Evolutionary conservation across 208 protist genomes (phyloP), one percentile per base, ranked within the genome.

Genomic region (Strigomonas oncopelti): DNA sequence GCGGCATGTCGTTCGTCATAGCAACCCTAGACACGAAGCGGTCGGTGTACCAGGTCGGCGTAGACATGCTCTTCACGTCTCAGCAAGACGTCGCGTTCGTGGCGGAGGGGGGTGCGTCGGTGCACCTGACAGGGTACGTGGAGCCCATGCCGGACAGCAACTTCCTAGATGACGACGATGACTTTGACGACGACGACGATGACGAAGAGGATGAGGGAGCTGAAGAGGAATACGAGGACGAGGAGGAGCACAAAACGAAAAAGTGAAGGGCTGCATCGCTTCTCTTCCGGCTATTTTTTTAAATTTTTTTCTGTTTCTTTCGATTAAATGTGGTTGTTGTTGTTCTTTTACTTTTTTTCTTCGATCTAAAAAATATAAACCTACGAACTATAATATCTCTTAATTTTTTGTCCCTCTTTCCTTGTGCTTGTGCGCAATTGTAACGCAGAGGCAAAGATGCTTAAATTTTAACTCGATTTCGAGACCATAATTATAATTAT

Each of bases 81-180:
- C 62, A 28, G 27, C 87, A 93, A 57, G 65, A 74, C 0, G 29
- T 88, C 22, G 56, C 59, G 3, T 87, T 94, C 46, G 81, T 76
- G 4, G 56, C 61, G 29, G 63, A 66, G 7, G 71, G 74, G 27
- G 48, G 70, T 8, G 84, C 83, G n/a, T 72, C 74, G 16, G 68
- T 94, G 29, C 88, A 94, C 66, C 18, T 91, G 20, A 78, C 80
- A 18, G 88, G 88, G 16, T 94, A 89, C 73, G 67, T 85, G 0
- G 83, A 91, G 65, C 85, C 77, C 14, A 70, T 71, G 5, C 77
- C 76, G 36, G 78, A 80, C 55, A 63, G 73, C 9, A 59, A 72
- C 61, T 55, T 75, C 36, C 57, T 62, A 31, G 53, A 75, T 58
- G 76, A 73, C 29, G 65, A 69, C 8, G 67, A 79, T 20, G 73